These are phyloP conservation scores for Trichomonas tenax DNA, from an alignment of 208 protist genomes.

Conservation along the genomic window DNA sequence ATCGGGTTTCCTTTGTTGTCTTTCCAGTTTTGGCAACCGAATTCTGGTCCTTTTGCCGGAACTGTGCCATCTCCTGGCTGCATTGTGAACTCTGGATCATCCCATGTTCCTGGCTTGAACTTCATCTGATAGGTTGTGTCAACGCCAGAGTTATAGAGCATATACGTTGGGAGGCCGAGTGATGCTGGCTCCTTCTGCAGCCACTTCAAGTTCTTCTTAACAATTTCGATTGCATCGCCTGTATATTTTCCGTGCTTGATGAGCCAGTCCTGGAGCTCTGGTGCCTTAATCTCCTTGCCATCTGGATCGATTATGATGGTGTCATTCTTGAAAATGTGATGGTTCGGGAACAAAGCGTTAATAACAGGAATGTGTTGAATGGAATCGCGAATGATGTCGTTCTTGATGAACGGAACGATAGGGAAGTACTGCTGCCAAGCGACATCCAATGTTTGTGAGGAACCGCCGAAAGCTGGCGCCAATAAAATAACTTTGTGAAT, in stretches of 20 bases:
- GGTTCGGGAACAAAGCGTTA: neutral
- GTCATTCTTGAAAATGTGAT: neutral
- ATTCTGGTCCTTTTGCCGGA: neutral
- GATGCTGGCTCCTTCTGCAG: neutral
- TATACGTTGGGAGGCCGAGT: neutral
- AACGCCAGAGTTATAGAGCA: neutral
- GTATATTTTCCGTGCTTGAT: neutral
- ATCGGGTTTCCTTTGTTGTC: neutral
- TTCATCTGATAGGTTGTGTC: neutral
- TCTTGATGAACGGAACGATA: neutral
- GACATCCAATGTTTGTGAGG: neutral
- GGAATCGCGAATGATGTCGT: neutral
- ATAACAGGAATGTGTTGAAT: neutral
- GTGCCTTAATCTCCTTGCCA: neutral
- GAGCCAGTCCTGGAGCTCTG: neutral
- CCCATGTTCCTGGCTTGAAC: neutral
- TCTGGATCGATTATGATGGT: neutral
- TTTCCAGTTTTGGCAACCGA: neutral
- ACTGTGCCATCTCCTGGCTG: constrained; percentile 3
- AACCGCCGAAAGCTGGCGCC: neutral
- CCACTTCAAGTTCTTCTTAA: neutral
- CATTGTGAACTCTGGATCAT: neutral
- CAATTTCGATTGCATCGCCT: neutral
- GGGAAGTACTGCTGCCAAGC: neutral
- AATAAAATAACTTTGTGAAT: neutral